Evolutionary conservation across 148 eudicot species (phyloP).

Genomic region (Rhododendron williamsianum): DNA sequence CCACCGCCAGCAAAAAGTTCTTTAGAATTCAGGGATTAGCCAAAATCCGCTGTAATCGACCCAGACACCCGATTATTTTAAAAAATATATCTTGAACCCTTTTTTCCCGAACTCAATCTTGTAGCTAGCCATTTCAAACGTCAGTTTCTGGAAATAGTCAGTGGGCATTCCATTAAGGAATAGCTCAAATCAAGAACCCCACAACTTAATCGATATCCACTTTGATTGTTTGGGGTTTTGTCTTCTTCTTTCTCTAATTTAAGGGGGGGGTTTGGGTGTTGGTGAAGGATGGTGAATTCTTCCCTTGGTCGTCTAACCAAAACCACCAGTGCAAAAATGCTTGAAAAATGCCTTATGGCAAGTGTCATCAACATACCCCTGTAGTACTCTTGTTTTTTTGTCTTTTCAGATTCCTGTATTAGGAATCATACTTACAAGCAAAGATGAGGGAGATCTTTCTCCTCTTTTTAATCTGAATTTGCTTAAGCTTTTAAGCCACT

Average conservation of each 20-base stretch:
- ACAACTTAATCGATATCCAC: conserved; percentile 9
- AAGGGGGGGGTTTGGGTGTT: conserved; percentile 14
- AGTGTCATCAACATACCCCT: neutral
- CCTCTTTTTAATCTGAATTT: conserved; percentile 9
- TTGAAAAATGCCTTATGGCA: conserved; percentile 20
- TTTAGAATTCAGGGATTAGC: neutral
- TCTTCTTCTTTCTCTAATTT: neutral
- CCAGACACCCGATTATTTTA: neutral
- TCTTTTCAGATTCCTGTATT: neutral
- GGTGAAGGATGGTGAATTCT: conserved; percentile 3
- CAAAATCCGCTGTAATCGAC: neutral
- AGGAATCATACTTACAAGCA: conserved; percentile 42
- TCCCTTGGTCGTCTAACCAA: conserved; percentile 2
- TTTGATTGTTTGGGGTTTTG: neutral
- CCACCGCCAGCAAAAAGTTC: neutral
- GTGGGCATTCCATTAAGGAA: conserved; percentile 13
- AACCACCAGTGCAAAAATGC: neutral
- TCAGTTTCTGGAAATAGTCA: neutral
- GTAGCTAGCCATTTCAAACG: neutral
- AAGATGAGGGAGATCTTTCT: conserved; percentile 19
- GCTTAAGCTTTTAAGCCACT: conserved; percentile 59
- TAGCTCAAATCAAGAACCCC: conserved; percentile 1
- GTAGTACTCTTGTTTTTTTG: neutral
- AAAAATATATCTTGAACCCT: neutral
- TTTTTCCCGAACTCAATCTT: neutral